phyloP scores from a whole-genome alignment of 805 yeast genomes.

The Brettanomyces naardenensis region DNA sequence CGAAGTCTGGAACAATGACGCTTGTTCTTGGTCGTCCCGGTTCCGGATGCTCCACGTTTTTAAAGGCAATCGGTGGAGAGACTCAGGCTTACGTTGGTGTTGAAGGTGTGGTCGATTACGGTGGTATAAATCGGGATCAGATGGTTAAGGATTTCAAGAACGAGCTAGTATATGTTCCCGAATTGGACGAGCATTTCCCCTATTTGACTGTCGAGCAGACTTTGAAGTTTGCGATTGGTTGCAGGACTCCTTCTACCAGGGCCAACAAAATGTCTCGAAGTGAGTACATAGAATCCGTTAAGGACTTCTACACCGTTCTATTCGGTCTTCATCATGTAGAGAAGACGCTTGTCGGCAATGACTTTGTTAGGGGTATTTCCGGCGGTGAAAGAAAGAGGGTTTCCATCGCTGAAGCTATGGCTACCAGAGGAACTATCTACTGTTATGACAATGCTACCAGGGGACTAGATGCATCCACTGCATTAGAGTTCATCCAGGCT shows the following conservation, averaged over 20 bases:
- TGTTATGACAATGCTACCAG: slow-evolving; percentile 69
- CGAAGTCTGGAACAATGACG: slow-evolving; percentile 45
- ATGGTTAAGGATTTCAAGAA: slow-evolving; percentile 38
- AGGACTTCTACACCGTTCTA: slow-evolving; percentile 43
- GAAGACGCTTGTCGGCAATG: slow-evolving; percentile 59
- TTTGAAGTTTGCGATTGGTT: slow-evolving; percentile 43
- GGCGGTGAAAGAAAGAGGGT: slow-evolving; percentile 73
- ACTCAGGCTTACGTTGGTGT: slow-evolving; percentile 28
- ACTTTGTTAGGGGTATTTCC: slow-evolving; percentile 60
- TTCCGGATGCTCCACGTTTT: slow-evolving; percentile 54
- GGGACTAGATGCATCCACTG: slow-evolving; percentile 66
- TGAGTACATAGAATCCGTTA: slow-evolving; percentile 33
- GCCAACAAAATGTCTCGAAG: slow-evolving; percentile 33
- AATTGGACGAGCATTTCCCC: slow-evolving; percentile 49
- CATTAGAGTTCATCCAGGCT: slow-evolving; percentile 55
- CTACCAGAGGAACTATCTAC: slow-evolving; percentile 43
- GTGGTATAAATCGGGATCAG: slow-evolving; percentile 37
- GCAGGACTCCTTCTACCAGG: slow-evolving; percentile 44
- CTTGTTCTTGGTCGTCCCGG: slow-evolving; percentile 53
- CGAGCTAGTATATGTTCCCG: slow-evolving; percentile 46
- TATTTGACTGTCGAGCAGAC: slow-evolving; percentile 47
- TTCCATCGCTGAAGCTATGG: slow-evolving; percentile 57
- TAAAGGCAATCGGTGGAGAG: slow-evolving; percentile 40
- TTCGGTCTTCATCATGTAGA: slow-evolving; percentile 54
- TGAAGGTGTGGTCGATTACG: slow-evolving; percentile 36